Base-by-base conservation (phyloP, 2,329 filamentous ascomycete genomes). In the Hirsutella rhossiliensis region DNA sequence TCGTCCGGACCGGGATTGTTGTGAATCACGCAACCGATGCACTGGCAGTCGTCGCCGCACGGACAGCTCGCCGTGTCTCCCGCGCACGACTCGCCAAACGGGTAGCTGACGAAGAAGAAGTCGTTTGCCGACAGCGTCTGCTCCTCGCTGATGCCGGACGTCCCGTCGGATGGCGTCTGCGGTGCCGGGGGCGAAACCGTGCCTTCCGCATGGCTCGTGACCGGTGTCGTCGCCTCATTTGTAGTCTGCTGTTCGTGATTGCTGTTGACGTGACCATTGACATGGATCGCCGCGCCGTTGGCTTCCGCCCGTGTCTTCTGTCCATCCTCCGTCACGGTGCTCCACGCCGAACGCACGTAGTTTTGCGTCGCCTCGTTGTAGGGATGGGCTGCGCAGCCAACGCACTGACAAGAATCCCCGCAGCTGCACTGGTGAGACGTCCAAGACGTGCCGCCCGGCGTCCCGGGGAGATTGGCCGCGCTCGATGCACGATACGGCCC, bases 381-480 rank as follows among this genome's bases (percentile, higher is more conserved):
- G 12, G 81, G 78, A 56, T 84, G 80, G 3, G 75, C 76, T 5
- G 78, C 70, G 55, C 82, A 86, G 11, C 80, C 81, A 31, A 84
- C 65, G 54, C 82, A 86, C 50, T 79, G 72, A 50, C 82, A 86
- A 27, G 66, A 66, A 43, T 80, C 75, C 18, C 82, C 82, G 54
- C 82, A 86, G 40, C 68, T 67, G 52, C 82, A 86, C 43, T 60
- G 64, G 39, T 64, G 64, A 43, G 56, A 63, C 18, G 59, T 66
- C 50, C 59, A 63, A 3, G 52, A 45, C 4, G 52, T 46, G n/a
- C 43, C 43, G n/a, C 38, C 20, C 13, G 42, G 23, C 15, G 23
- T n/a, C 3, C 32, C 32, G n/a, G 34, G 34, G n/a, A 37, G 1
- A n/a, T 51, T 52, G 19, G 41, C 30, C 28, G 46, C 42, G 29